Conservation (phyloP, 2,329 filamentous ascomycete species). For the Gnomoniopsis smithogilvyi region DNA sequence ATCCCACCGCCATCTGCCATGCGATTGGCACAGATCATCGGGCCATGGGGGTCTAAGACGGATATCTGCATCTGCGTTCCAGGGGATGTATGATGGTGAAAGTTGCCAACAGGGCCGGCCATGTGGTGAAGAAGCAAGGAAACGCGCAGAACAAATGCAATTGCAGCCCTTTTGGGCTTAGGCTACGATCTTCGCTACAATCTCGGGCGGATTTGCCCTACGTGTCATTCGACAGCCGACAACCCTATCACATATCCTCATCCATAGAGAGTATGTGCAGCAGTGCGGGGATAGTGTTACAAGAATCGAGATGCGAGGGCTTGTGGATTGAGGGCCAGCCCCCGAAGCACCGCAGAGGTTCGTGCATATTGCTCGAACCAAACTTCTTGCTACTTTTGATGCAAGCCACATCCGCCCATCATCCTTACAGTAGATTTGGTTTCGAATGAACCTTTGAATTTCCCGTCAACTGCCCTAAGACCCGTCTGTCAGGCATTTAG, state of each 20-base stretch:
- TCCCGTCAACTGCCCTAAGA: no score
- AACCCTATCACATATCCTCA: neutral
- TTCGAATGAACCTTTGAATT: neutral
- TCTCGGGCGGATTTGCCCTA: neutral
- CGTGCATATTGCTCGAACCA: neutral
- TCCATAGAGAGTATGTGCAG: neutral
- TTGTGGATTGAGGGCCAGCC: no score
- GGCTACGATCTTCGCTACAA: neutral
- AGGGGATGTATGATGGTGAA: neutral
- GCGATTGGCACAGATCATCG: neutral
- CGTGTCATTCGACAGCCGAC: neutral
- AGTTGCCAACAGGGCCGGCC: neutral
- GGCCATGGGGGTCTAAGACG: neutral
- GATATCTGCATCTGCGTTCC: neutral
- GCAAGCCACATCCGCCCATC: neutral
- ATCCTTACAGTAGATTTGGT: neutral
- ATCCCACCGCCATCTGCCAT: neutral
- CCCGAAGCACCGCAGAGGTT: neutral
- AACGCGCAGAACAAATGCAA: neutral
- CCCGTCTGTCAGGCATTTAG: conserved; percentile 6
- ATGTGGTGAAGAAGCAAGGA: neutral
- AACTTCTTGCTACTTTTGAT: neutral
- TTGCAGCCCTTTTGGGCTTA: neutral
- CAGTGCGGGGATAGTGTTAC: neutral
- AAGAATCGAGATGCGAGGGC: no score